Conservation (phyloP, 495 filamentous ascomycete species). For the Podospora anserina region DNA sequence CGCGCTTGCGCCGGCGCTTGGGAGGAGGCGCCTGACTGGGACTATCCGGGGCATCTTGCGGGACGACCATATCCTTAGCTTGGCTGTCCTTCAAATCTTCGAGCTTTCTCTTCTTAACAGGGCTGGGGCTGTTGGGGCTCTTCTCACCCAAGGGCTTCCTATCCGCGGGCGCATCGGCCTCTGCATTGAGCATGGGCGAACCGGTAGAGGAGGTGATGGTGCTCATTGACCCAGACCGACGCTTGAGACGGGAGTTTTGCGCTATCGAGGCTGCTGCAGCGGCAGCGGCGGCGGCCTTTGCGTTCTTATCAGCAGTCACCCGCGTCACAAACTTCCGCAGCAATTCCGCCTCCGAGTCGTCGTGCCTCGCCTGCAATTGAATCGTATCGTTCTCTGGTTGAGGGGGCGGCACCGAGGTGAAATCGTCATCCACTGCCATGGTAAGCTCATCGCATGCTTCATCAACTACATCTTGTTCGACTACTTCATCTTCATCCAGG, state of each 20-base stretch:
- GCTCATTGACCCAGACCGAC: conserved; percentile 26
- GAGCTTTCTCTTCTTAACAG: conserved; percentile 36
- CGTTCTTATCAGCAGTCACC: conserved; percentile 45
- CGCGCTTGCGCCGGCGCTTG: conserved; percentile 33
- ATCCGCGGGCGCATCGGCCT: conserved; percentile 31
- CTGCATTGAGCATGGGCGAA: conserved; percentile 28
- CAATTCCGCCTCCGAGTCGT: conserved; percentile 45
- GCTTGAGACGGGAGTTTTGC: conserved; percentile 23
- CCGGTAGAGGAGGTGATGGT: conserved; percentile 27
- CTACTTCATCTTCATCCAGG: conserved; percentile 19
- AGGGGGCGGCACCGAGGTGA: conserved; percentile 13
- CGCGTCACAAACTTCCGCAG: conserved; percentile 45
- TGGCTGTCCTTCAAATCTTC: conserved; percentile 21
- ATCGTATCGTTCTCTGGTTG: conserved; percentile 26
- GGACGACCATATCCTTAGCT: conserved; percentile 12
- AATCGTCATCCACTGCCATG: conserved; percentile 24
- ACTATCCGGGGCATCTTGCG: conserved; percentile 9
- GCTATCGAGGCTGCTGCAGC: conserved; percentile 19
- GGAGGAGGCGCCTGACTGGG: conserved; percentile 19
- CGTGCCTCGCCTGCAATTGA: conserved; percentile 26
- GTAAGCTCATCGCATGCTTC: conserved; percentile 17
- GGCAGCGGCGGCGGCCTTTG: conserved; percentile 34
- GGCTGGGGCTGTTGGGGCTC: conserved; percentile 40
- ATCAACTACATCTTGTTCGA: conserved; percentile 22
- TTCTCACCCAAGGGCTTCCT: conserved; percentile 38